Percentiles rank a stretch among this genome's conserved stretches.
These are phyloP conservation scores for Arachnomyces sp. DNA, from an alignment of 2,329 filamentous ascomycete genomes.

Conservation along the genomic window DNA sequence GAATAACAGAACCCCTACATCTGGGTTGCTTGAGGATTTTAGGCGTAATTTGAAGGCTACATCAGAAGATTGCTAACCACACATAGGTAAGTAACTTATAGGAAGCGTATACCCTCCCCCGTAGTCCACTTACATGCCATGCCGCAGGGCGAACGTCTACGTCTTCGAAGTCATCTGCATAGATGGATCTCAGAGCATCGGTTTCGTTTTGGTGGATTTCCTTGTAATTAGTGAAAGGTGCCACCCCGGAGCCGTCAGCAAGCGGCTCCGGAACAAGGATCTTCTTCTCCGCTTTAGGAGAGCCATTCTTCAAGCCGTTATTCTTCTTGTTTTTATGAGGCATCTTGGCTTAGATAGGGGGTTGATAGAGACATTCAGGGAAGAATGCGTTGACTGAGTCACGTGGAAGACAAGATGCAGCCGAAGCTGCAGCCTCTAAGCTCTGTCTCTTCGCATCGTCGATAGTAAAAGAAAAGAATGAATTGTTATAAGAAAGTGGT, in stretches of 20 bases:
- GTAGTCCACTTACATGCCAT: constrained; percentile 62
- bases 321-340: constrained; percentile 38
- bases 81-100: constrained; percentile 1
- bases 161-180: constrained; percentile 76
- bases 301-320: constrained; percentile 25
- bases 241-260: constrained; percentile 23
- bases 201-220: constrained; percentile 84
- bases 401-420: constrained; percentile 29
- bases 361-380: constrained; percentile 15
- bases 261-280: constrained; percentile 23
- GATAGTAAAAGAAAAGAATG: constrained; percentile 2
- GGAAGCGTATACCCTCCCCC: not conserved
- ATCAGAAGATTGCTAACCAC: constrained; percentile 60
- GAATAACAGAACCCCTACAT: constrained; percentile 61
- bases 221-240: constrained; percentile 56
- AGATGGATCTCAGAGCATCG: constrained; percentile 77
- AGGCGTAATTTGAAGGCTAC: constrained; percentile 74
- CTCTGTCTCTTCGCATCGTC: constrained; percentile 28
- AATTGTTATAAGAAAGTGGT: not conserved
- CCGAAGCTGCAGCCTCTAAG: constrained; percentile 31
- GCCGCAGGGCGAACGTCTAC: constrained; percentile 61
- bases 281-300: constrained; percentile 30
- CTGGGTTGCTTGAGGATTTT: constrained; percentile 62
- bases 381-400: constrained; percentile 23
- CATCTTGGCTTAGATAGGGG: constrained; percentile 32